These are phyloP conservation scores for Tetraselmis chui DNA, from an alignment of 139 green algal genomes.

Conservation along the genomic window DNA sequence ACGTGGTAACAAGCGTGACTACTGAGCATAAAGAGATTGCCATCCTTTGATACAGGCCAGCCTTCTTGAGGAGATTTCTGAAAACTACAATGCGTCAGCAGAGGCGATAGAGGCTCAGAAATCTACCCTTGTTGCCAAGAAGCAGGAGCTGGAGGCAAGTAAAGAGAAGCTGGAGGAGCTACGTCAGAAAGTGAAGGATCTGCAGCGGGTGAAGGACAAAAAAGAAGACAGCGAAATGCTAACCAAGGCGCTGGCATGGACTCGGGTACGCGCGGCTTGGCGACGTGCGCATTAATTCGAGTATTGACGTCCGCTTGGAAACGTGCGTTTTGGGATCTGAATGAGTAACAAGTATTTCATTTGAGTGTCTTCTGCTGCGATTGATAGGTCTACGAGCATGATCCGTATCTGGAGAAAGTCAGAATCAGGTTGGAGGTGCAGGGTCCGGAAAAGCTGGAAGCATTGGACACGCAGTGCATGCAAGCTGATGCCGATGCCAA, in stretches of 20 bases:
- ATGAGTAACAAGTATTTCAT: no score
- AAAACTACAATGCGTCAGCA: conserved; percentile 1
- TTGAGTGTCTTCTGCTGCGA: neutral
- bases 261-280: neutral
- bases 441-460: neutral
- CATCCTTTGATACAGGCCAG: conserved; percentile 22
- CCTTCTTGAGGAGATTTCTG: conserved; percentile 18
- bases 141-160: neutral
- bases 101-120: neutral
- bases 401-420: neutral
- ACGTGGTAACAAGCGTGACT: no score
- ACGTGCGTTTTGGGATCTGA: no score
- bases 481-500: neutral
- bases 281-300: no score
- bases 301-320: no score
- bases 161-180: neutral
- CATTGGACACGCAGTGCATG: neutral
- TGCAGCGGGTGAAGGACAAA: neutral
- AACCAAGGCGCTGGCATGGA: neutral
- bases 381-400: neutral
- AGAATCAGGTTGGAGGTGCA: neutral
- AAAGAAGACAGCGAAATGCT: neutral
- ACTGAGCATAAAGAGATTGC: neutral
- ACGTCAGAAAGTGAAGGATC: neutral
- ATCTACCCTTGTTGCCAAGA: neutral